Base-by-base conservation (phyloP, 257 asterid genomes). In the Capsicum chinense region DNA sequence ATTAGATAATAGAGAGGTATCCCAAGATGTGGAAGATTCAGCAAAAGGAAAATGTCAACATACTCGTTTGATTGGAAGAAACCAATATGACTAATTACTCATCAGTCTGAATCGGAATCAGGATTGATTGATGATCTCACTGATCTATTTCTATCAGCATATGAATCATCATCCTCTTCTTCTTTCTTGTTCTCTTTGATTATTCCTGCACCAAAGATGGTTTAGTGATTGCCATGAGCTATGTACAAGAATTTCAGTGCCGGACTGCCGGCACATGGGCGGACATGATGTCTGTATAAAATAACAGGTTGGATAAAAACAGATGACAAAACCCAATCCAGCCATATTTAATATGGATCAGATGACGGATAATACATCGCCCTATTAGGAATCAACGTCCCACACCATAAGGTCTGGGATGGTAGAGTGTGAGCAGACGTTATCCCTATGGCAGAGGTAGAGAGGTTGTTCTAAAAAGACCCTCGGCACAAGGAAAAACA, bases 61-160 rank as follows among this genome's bases (percentile, higher is more conserved):
- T 54, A 60, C 26, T 70, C 57, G 48, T 58, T 14, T 83, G 67
- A 64, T 58, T 7, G 35, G 48, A 71, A 56, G 62, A 80, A 35
- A 47, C 48, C 66, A 64, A 59, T 48, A 19, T 81, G 73, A 15
- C 52, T 16, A 7, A 44, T 48, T 81, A n/a, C 78, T 66, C 78
- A 26, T 95, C 88, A 97, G 78, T 97, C 99, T 5, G 99, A 96
- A 87, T 96, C 99, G 12, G 98, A 92, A 86, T 93, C 96, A 48
- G 83, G 86, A 86, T 92, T 83, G 56, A 62, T 87, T 9, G 98
- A 92, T 64, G 93, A 88, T 88, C 98, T 92, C 87, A 95, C 98
- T 42, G 90, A 71, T 81, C 90, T 88, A 1, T 70, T 85, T 79
- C 85, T 92, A 85, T 97, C 97, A 74, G 67, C 90, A 88, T 93